phyloP scores from a whole-genome alignment of 2,329 filamentous ascomycete species.

The Xylariales sp. region DNA sequence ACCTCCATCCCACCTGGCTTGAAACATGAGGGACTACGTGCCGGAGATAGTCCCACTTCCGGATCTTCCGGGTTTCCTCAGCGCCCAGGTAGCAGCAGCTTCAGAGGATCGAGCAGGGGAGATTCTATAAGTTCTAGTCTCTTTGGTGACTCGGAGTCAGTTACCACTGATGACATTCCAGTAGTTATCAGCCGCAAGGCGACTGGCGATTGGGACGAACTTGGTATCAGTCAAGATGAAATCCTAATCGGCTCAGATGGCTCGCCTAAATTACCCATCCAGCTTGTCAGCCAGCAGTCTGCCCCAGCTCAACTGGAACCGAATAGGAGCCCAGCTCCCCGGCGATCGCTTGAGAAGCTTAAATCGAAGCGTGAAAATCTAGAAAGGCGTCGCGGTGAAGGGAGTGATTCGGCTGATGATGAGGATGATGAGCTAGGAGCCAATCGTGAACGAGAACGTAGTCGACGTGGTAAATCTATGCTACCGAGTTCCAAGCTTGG shows the following conservation, averaged over 20 bases:
- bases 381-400: conserved; percentile 69
- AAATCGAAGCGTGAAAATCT: conserved; percentile 70
- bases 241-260: conserved; percentile 25
- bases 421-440: conserved; percentile 86
- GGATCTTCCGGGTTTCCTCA: conserved; percentile 68
- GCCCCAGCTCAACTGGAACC: conserved; percentile 60
- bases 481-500: conserved; percentile 83
- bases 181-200: conserved; percentile 70
- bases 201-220: conserved; percentile 73
- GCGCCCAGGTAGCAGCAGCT: conserved; percentile 64
- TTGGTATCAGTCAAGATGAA: conserved; percentile 72
- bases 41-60: conserved; percentile 81
- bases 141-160: conserved; percentile 80
- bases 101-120: conserved; percentile 74
- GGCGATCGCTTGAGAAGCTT: conserved; percentile 69
- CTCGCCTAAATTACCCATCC: conserved; percentile 40
- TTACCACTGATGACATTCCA: conserved; percentile 72
- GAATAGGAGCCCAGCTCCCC: conserved; percentile 41
- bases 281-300: conserved; percentile 57
- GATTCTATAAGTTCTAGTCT: conserved; percentile 87
- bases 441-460: conserved; percentile 30
- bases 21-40: conserved; percentile 57
- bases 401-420: conserved; percentile 84
- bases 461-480: conserved; percentile 46
- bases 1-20: conserved; percentile 62